phyloP scores from a whole-genome alignment of 2,329 filamentous ascomycete species.

The Stromatinia cepivora region DNA sequence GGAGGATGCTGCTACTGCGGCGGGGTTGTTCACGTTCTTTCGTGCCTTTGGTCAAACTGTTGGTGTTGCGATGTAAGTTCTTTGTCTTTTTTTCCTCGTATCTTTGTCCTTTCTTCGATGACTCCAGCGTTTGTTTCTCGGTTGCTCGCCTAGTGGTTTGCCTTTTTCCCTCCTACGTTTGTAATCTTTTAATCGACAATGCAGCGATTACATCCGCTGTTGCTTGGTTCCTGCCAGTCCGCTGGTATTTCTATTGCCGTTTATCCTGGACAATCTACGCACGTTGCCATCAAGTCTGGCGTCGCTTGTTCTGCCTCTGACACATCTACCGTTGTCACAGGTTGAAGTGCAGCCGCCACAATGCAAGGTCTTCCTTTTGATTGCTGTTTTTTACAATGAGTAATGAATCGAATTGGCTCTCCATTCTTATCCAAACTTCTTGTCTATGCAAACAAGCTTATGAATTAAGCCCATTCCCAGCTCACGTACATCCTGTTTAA shows the following conservation, averaged over 20 bases:
- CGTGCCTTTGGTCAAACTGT: slow-evolving; percentile 53
- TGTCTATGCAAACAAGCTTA: background rate
- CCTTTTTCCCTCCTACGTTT: background rate
- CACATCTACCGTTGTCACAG: background rate
- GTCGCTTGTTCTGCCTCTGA: background rate
- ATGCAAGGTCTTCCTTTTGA: background rate
- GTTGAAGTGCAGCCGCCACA: background rate
- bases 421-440: background rate
- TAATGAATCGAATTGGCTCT: background rate
- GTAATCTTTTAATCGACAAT: fast-evolving
- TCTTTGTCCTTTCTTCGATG: background rate
- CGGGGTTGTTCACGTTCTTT: slow-evolving; percentile 66
- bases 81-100: background rate
- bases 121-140: background rate
- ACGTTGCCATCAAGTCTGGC: too few relatives aligned
- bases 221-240: background rate
- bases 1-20: slow-evolving; percentile 58
- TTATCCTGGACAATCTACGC: background rate
- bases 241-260: background rate
- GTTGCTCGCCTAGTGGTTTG: too few relatives aligned
- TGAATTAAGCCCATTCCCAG: too few relatives aligned
- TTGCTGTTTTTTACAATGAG: background rate
- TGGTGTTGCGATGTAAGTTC: slow-evolving; percentile 44
- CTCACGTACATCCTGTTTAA: background rate
- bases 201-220: background rate